Conservation (phyloP, 2,329 filamentous ascomycete species). For the Diaporthe nobilis region DNA sequence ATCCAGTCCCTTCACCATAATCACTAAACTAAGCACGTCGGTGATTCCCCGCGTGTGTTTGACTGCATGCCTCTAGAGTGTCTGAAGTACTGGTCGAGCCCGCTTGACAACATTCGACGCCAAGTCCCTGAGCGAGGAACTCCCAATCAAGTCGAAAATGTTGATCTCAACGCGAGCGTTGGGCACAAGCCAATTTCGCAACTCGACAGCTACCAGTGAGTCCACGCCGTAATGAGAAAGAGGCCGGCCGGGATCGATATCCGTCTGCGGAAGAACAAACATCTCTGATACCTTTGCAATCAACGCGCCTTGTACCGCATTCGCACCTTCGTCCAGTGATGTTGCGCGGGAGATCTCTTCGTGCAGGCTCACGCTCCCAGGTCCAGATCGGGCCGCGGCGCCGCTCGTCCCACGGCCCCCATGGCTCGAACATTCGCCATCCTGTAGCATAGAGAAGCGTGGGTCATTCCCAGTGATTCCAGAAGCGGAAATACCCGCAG, state of each 20-base stretch:
- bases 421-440: background rate
- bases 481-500: rapidly evolving
- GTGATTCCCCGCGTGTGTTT: too few species aligned
- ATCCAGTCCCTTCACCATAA: too few species aligned
- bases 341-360: background rate
- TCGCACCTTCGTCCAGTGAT: background rate
- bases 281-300: background rate
- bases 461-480: background rate
- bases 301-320: background rate
- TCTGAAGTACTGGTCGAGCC: background rate
- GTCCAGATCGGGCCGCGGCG: background rate
- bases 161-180: background rate
- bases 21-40: too few species aligned
- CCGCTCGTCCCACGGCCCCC: background rate
- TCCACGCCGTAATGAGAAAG: slow-evolving; percentile 34
- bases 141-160: slow-evolving; percentile 12
- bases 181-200: slow-evolving; percentile 34
- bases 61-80: background rate
- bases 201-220: slow-evolving; percentile 36
- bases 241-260: slow-evolving; percentile 11
- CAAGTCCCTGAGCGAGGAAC: background rate
- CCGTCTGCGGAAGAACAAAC: background rate
- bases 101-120: background rate
- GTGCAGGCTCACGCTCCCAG: background rate
- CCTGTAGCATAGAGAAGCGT: background rate